Conservation (phyloP, 176 grass and related monocot species). For the Triticum timopheevii region DNA sequence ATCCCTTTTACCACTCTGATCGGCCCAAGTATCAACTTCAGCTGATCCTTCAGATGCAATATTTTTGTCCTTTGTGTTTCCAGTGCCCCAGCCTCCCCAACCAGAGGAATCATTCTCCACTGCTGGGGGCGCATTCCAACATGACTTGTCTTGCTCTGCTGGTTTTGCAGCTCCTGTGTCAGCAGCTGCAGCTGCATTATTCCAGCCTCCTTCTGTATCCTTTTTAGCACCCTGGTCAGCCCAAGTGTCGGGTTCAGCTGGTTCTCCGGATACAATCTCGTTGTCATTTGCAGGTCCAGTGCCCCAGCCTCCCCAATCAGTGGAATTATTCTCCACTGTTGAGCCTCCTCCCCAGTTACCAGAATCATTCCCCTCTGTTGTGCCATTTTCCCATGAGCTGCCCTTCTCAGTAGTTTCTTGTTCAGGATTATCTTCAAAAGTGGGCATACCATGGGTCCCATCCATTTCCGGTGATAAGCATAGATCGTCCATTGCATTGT, state of each 20-base stretch:
- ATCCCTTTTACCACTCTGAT: constrained; percentile 17
- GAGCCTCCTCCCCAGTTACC: constrained; percentile 57
- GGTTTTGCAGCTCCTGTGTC: constrained; percentile 38
- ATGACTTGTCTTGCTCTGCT: constrained; percentile 44
- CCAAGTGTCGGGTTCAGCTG: constrained; percentile 29
- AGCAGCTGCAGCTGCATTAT: constrained; percentile 32
- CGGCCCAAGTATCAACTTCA: constrained; percentile 36
- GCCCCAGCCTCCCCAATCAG: constrained; percentile 55
- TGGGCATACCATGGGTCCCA: constrained; percentile 53
- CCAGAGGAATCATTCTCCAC: constrained; percentile 29
- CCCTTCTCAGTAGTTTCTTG: constrained; percentile 44
- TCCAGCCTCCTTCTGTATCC: constrained; percentile 40
- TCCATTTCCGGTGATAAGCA: constrained; percentile 80
- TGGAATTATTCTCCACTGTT: constrained; percentile 22
- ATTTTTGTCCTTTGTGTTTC: constrained; percentile 28
- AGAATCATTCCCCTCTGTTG: constrained; percentile 34
- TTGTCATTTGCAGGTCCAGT: constrained; percentile 16
- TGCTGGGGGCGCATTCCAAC: constrained; percentile 26
- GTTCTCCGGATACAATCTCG: constrained; percentile 29
- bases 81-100: constrained; percentile 54
- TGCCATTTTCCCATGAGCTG: constrained; percentile 39
- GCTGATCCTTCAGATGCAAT: constrained; percentile 24
- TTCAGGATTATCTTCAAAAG: constrained; percentile 73
- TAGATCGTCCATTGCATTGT: constrained; percentile 45
- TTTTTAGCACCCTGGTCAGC: constrained; percentile 26